A percentile compares a stretch with the other conserved stretches of the same genome.
phyloP scores from a whole-genome alignment of 768 basidiomycete genomes.

The Gyrodon lividus region DNA sequence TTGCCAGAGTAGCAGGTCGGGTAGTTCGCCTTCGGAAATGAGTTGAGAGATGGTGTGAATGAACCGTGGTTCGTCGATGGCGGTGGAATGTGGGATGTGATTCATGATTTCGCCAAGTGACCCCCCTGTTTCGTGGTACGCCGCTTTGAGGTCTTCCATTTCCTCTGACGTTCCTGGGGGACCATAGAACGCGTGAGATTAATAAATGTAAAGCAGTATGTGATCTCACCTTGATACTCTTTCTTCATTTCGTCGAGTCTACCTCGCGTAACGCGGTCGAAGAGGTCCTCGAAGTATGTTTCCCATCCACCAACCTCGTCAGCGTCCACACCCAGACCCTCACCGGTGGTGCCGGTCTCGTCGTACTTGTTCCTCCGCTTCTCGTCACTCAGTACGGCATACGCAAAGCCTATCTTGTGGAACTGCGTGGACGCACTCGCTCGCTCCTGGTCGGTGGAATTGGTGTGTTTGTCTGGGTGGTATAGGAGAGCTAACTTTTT shows the following conservation, averaged over 20 bases:
- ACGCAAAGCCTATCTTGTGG: conserved; percentile 93
- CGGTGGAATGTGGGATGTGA: conserved; percentile 80
- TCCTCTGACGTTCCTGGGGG: conserved; percentile 82
- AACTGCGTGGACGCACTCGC: conserved; percentile 75
- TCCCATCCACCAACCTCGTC: conserved; percentile 88
- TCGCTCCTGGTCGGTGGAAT: conserved; percentile 56
- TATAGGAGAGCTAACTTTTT: conserved; percentile 74
- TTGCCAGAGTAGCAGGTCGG: conserved; percentile 61
- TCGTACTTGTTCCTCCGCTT: conserved; percentile 79
- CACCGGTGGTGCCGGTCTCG: conserved; percentile 80
- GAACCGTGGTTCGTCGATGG: conserved; percentile 85
- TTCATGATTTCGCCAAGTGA: conserved; percentile 80
- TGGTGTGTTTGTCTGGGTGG: conserved; percentile 90
- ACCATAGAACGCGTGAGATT: not conserved
- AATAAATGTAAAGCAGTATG: not conserved
- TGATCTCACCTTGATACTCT: conserved; percentile 78
- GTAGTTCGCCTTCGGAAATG: conserved; percentile 60
- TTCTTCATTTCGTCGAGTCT: conserved; percentile 92
- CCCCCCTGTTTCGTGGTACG: conserved; percentile 72
- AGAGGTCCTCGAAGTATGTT: conserved; percentile 89
- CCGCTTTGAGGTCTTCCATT: conserved; percentile 68
- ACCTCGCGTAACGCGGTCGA: conserved; percentile 81
- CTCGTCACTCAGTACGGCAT: conserved; percentile 81
- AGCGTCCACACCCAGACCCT: conserved; percentile 65
- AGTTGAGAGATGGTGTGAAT: conserved; percentile 63